Percentiles rank a stretch among this genome's conserved stretches.
These are phyloP conservation scores for Mycena sanguinolenta DNA, from an alignment of 768 basidiomycete genomes.

Conservation along the genomic window DNA sequence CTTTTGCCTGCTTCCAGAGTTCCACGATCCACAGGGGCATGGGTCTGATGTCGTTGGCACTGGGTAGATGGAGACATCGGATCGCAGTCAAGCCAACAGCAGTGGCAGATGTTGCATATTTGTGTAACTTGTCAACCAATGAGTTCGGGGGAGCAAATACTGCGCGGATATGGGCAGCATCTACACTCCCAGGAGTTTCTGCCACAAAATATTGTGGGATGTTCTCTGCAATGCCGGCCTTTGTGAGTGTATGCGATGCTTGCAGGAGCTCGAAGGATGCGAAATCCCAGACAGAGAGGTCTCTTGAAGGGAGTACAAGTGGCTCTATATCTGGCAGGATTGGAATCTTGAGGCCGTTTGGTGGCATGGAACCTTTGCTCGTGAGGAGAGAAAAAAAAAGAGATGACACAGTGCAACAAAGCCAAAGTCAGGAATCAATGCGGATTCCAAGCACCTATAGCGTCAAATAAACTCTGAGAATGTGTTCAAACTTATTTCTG, in stretches of 20 bases:
- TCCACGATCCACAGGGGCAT: not conserved
- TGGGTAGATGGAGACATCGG: slow-evolving; percentile 4
- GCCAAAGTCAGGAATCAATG: too few relatives aligned
- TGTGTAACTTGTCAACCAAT: too few relatives aligned
- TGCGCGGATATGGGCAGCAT: not conserved
- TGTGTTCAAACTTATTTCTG: too few relatives aligned
- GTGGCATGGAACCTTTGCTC: too few relatives aligned
- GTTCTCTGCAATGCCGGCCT: not conserved
- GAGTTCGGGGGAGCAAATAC: not conserved
- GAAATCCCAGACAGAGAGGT: slow-evolving; percentile 11
- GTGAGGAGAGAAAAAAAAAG: too few relatives aligned
- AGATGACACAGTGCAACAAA: too few relatives aligned
- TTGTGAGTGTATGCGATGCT: not conserved
- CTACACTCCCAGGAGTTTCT: not conserved
- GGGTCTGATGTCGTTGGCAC: not conserved
- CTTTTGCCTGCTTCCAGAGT: not conserved
- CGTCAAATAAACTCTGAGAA: too few relatives aligned
- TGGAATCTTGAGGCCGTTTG: too few relatives aligned
- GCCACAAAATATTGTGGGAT: not conserved
- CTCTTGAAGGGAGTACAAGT: too few relatives aligned
- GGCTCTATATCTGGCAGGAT: too few relatives aligned
- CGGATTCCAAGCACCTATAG: too few relatives aligned
- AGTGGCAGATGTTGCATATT: not conserved
- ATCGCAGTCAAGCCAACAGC: not conserved
- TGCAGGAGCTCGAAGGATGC: slow-evolving; percentile 7